Base-by-base conservation (phyloP, 345 rosid genomes). In the Clausena lansium region DNA sequence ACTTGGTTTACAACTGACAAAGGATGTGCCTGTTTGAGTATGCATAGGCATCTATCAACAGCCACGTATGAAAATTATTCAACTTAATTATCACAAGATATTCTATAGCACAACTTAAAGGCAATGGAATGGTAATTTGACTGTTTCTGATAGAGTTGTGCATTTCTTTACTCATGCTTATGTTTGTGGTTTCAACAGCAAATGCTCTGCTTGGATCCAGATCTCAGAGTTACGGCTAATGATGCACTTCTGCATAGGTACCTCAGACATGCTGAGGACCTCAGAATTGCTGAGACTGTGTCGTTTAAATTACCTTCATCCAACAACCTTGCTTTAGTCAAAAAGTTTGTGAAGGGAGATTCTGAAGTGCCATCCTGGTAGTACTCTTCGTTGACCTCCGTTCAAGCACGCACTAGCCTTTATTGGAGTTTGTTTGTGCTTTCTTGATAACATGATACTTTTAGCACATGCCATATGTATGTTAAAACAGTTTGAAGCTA, bases 121-220 rank as follows among this genome's bases (percentile, higher is more conserved):
- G 50, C 50, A 45, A 45, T 10, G 50, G 17, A 45, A 13, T 13
- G 15, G 50, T 45, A 13, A 45, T 45, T 45, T 45, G 50, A 13
- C 50, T 45, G 11, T 4, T 45, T 13, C 50, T 3, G 17, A 45
- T 13, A 45, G 50, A 13, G 50, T 45, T 45, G 17, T 13, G 50
- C 17, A 45, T 45, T 45, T 45, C 50, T 24, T 71, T 10, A 71
- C 32, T 35, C 17, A 25, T 3, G 14, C 32, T 35, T 5, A 25
- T 3, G 24, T 24, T 13, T 57, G 35, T 73, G 67, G 60, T 50
- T 20, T 36, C 27, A 38, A 22, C 67, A 73, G 76, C 27, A 22
- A 39, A 36, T 73, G 67, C 76, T 73, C 22, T 24, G 36, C 52
- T 38, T 38, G 54, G 9, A 73, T 45, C 67, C 76, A 35, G 17